Conservation (phyloP, 768 basidiomycete species). For the Boletus fagicola region DNA sequence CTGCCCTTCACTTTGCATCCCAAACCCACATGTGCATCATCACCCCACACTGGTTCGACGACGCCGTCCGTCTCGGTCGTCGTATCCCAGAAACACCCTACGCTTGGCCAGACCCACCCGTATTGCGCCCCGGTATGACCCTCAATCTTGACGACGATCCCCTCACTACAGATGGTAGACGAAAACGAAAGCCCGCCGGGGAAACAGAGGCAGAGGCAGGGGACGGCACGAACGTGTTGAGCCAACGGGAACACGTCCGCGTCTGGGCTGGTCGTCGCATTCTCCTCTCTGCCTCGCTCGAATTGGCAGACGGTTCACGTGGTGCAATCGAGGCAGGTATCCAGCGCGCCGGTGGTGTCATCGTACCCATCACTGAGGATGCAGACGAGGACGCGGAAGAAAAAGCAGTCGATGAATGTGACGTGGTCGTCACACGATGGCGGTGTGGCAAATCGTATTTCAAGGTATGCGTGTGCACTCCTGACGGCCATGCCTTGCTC, state of each 20-base stretch:
- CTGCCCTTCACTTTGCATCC: conserved; percentile 55
- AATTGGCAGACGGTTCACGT: conserved; percentile 46
- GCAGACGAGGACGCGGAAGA: conserved; percentile 33
- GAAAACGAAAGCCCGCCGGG: conserved; percentile 25
- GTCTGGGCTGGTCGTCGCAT: conserved; percentile 64
- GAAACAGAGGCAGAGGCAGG: conserved; percentile 25
- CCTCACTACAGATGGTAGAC: conserved; percentile 18
- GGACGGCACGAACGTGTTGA: conserved; percentile 1
- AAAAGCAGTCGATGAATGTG: conserved; percentile 47
- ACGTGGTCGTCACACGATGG: conserved; percentile 71
- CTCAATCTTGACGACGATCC: conserved; percentile 16
- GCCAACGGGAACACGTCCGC: conserved; percentile 35
- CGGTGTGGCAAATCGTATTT: conserved; percentile 69
- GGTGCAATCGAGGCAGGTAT: conserved; percentile 60
- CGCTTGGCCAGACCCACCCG: conserved; percentile 70
- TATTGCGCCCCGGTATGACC: conserved; percentile 36
- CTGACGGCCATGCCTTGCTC: not conserved
- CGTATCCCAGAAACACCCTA: conserved; percentile 54
- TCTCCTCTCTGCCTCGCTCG: conserved; percentile 59
- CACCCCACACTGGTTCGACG: conserved; percentile 94
- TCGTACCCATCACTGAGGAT: conserved; percentile 52
- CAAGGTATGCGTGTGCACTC: conserved; percentile 55
- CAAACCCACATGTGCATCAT: conserved; percentile 63
- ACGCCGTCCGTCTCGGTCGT: conserved; percentile 59
- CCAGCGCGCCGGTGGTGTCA: conserved; percentile 54